Base-by-base conservation (phyloP, 192 early-diverging fungal genomes). In the Podila epigama region DNA sequence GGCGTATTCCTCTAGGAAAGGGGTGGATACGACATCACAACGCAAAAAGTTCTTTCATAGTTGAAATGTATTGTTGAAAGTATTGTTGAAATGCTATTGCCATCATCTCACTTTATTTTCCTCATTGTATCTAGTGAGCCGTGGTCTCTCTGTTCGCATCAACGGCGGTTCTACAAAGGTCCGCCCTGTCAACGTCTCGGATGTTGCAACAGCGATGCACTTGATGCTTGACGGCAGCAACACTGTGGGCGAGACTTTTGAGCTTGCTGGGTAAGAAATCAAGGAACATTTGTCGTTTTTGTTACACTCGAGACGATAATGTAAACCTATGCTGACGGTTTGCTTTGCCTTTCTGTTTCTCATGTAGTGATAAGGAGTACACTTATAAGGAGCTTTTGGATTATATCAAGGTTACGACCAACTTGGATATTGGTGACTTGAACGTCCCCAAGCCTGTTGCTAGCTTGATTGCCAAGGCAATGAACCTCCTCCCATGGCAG, bases 191-290 rank as follows among this genome's bases (percentile, higher is more conserved):
- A 88, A 91, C 73, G 92, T 89, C 68, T 69, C 75, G 59, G 97
- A 99, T 79, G 92, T 99, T 41, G 97, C 96, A 37, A 77, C 85
- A 51, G 95, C 89, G 36, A 88, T 99, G 62, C 89, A 91, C 59
- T 70, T 82, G 33, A 90, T 96, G 80, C 77, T 89, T 63, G 87
- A 86, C 35, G 90, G 92, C 72, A 89, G 91, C 56, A 81, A 83
- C 31, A 89, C 92, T 3, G 83, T 90, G 22, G 95, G 95, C 35
- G 89, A 95, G 86, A 93, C 89, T 25, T 93, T 93, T 61, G 97
- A 99, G 84, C 88, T 99, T 32, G 94, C 87, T 73, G 94, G 92
- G 86, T 90, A 82, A 51, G 82, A 42, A n/a, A n/a, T n/a, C n/a
- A n/a, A n/a, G n/a, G n/a, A n/a, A n/a, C n/a, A n/a, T n/a, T n/a